phyloP scores from a whole-genome alignment of 345 rosid species.

The Diplotaxis tenuifolia region DNA sequence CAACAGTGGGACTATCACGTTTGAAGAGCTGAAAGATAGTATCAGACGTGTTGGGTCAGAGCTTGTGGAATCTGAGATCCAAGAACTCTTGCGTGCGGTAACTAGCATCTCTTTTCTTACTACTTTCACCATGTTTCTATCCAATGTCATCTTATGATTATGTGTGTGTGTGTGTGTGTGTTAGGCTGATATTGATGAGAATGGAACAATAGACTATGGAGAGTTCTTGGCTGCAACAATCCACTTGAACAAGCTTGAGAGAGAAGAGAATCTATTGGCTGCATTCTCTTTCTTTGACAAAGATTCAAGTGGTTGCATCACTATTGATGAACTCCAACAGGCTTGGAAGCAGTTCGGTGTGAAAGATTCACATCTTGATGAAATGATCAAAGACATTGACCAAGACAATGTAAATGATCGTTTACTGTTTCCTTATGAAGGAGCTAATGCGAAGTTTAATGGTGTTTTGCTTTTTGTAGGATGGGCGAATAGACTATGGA shows the following conservation, averaged over 20 bases:
- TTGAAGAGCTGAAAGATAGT: conserved; percentile 66
- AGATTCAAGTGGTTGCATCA: conserved; percentile 74
- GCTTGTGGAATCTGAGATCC: conserved; percentile 82
- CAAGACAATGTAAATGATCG: conserved; percentile 62
- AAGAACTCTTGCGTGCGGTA: conserved; percentile 69
- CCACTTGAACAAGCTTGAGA: conserved; percentile 73
- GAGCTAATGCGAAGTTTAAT: background rate
- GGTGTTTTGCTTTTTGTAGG: conserved; percentile 40
- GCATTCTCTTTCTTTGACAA: conserved; percentile 81
- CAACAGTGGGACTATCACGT: conserved; percentile 69
- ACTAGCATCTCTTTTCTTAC: conserved; percentile 19
- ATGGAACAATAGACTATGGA: conserved; percentile 71
- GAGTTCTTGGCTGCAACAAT: conserved; percentile 82
- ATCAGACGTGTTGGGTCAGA: conserved; percentile 62
- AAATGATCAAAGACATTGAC: conserved; percentile 80
- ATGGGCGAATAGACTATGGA: conserved; percentile 67
- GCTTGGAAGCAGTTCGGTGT: conserved; percentile 74
- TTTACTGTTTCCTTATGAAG: background rate
- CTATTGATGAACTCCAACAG: conserved; percentile 71
- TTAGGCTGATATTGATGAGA: conserved; percentile 83
- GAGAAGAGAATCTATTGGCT: conserved; percentile 69
- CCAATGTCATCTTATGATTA: background rate
- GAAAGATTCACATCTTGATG: conserved; percentile 64
- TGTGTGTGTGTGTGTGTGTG: background rate
- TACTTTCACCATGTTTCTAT: background rate